Evolutionary conservation across 164 flowering plant genomes (phyloP).

Genomic region (Vitis amurensis): DNA sequence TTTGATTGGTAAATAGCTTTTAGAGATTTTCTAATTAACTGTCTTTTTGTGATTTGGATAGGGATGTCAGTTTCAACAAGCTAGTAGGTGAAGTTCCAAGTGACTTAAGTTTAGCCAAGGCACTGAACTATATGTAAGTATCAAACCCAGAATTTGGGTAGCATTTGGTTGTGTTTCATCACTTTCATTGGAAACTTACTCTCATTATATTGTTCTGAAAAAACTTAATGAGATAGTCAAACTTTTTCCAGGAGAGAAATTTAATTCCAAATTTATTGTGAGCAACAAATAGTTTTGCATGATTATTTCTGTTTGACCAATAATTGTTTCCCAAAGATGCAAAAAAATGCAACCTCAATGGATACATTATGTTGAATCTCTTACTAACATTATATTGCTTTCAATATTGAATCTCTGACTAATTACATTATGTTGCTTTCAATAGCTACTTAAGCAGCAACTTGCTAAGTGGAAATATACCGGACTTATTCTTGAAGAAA

Average conservation of each 20-base stretch:
- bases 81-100: conserved; percentile 54
- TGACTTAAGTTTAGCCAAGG: conserved; percentile 19
- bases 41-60: conserved; percentile 18
- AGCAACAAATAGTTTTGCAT: no score
- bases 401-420: not conserved
- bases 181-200: not conserved
- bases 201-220: no score
- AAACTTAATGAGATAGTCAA: no score
- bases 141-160: not conserved
- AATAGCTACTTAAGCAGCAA: conserved; percentile 65
- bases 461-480: conserved; percentile 57
- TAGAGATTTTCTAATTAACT: not conserved
- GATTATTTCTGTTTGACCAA: no score
- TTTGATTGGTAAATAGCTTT: not conserved
- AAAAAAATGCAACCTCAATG: not conserved
- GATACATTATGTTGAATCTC: not conserved
- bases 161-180: not conserved
- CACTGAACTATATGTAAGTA: conserved; percentile 48
- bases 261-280: no score
- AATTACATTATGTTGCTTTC: conserved; percentile 7
- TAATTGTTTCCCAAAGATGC: not conserved
- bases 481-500: conserved; percentile 44
- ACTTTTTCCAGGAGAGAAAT: no score
- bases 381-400: not conserved
- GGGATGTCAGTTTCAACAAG: conserved; percentile 77